A percentile compares a stretch with the other conserved stretches of the same genome.
Evolutionary conservation across 1,139 yeast genomes (phyloP).

Genomic region (Suhomyces bolitotheri): DNA sequence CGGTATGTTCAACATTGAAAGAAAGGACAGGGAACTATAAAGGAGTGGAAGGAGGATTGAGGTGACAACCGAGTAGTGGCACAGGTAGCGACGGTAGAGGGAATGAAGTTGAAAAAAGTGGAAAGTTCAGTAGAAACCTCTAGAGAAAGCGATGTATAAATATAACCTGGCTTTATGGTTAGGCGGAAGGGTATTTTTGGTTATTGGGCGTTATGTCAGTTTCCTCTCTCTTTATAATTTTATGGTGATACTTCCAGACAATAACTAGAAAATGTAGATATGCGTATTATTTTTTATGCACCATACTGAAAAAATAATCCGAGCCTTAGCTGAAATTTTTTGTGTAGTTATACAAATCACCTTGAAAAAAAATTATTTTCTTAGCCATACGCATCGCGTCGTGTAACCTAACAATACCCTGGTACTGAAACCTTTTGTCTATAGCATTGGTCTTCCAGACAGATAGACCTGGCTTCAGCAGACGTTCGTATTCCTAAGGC

Average conservation of each 20-base stretch:
- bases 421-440: slow-evolving; percentile 4
- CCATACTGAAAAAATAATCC: slow-evolving; percentile 6
- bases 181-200: slow-evolving; percentile 3
- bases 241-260: slow-evolving; percentile 14
- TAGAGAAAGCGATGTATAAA: slow-evolving; percentile 11
- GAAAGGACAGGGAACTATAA: slow-evolving; percentile 1
- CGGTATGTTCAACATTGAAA: slow-evolving; percentile 16
- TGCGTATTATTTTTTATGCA: slow-evolving; percentile 9
- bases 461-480: not conserved
- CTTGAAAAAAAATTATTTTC: too few species aligned
- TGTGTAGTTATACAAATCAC: too few species aligned
- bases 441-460: not conserved
- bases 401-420: slow-evolving; percentile 6
- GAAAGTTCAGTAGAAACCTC: slow-evolving; percentile 1
- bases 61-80: not conserved
- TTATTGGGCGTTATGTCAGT: slow-evolving; percentile 4
- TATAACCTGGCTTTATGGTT: slow-evolving; percentile 6
- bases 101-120: slow-evolving; percentile 7
- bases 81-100: not conserved
- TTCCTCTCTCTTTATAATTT: slow-evolving; percentile 10
- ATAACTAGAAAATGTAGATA: slow-evolving; percentile 7
- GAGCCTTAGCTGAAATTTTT: slow-evolving; percentile 2
- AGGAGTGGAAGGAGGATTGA: slow-evolving; percentile 2
- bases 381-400: slow-evolving; percentile 2
- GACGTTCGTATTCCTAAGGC: too few species aligned